Evolutionary conservation across 2,329 filamentous ascomycete genomes (phyloP).

Genomic region (Neurospora crassa): DNA sequence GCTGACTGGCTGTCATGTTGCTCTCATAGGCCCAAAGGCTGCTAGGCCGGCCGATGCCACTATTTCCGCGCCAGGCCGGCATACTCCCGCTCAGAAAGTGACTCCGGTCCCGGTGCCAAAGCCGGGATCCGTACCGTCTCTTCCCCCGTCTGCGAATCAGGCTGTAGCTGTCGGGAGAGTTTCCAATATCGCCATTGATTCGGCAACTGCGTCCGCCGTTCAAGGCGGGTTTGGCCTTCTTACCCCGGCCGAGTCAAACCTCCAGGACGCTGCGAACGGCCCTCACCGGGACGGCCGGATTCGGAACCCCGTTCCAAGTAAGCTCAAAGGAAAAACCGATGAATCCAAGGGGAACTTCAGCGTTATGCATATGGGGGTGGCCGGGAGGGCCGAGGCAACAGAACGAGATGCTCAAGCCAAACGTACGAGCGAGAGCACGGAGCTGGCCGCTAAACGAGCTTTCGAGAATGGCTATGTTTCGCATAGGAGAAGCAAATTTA

Average conservation of each 20-base stretch:
- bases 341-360: slow-evolving; percentile 50
- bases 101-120: slow-evolving; percentile 14
- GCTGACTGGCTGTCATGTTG: neutral
- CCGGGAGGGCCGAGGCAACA: slow-evolving; percentile 33
- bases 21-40: slow-evolving; percentile 5
- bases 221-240: slow-evolving; percentile 12
- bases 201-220: neutral
- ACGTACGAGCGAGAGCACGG: slow-evolving; percentile 52
- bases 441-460: slow-evolving; percentile 46
- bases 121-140: slow-evolving; percentile 7
- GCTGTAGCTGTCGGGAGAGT: slow-evolving; percentile 1
- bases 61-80: neutral
- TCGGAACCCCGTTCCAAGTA: slow-evolving; percentile 50
- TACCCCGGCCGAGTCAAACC: slow-evolving; percentile 13
- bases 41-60: slow-evolving; percentile 2
- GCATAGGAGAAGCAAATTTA: slow-evolving; percentile 32
- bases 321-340: slow-evolving; percentile 49
- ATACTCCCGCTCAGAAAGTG: slow-evolving; percentile 8
- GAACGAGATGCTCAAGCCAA: slow-evolving; percentile 46
- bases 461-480: slow-evolving; percentile 45
- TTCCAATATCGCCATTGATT: slow-evolving; percentile 2
- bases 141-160: slow-evolving; percentile 4
- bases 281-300: slow-evolving; percentile 37
- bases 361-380: slow-evolving; percentile 52
- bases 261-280: slow-evolving; percentile 16